Evolutionary conservation across 371 early-diverging fungal genomes (phyloP), one percentile per base, ranked within the genome.

Genomic region (Lichtheimia hyalospora): DNA sequence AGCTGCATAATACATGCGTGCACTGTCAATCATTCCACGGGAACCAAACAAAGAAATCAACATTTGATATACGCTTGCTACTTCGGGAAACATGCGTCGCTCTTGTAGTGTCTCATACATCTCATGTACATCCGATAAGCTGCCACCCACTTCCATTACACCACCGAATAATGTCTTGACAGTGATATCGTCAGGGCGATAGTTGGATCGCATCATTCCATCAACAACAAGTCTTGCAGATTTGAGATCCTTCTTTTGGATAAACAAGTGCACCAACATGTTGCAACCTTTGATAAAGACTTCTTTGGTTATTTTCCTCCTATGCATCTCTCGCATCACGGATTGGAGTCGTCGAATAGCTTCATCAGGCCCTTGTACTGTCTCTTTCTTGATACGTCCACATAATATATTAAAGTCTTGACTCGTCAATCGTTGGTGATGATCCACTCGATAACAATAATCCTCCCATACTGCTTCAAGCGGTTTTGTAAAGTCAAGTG

Each of bases 161-260:
- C 78, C 81, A 13, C 62, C 46, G 0, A 75, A 23, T 4, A 77
- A 41, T 0, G 78, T 72, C 0, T 48, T 25, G 21, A 81, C 54
- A 0, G 75, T 63, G 18, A 60, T 58, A 42, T 52, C 28, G 34
- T 43, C 54, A 14, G 56, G 61, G 1, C 25, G 27, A 21, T 53
- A 55, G 2, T 57, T 28, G 27, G 62, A 60, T 21, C 24, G 34
- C 27, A 54, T 25, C 63, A 81, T 60, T 8, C 68, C 69, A 18
- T 75, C 60, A 52, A 74, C 67, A 4, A 77, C 67, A 4, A 66
- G 21, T 48, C 46, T 59, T 4, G 81, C 81, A 2, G 71, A 63
- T 18, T 62, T 51, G 6, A 75, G 16, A 44, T 75, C 66, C 1
- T 54, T 54, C 3, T 57, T 18, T 1, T 24, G 23, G 3, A 75